Evolutionary conservation across 345 rosid genomes (phyloP), one percentile per base, ranked within the genome.

Genomic region (Cardamine resedifolia): DNA sequence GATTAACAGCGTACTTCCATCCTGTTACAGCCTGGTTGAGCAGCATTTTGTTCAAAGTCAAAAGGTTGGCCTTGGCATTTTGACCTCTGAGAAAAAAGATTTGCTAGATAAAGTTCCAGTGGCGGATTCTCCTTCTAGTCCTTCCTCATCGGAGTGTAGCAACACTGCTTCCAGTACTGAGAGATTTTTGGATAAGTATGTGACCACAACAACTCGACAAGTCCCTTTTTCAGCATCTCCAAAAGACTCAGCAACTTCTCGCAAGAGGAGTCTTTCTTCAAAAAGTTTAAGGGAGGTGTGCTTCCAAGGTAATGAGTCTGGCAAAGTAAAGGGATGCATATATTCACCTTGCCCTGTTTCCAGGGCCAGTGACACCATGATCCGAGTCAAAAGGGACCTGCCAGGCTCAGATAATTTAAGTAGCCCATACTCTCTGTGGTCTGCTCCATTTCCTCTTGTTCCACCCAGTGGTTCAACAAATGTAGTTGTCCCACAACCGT

Each of bases 391-490:
- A 68, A 80, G 79, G 81, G 77, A 68, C 77, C 56, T 74, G 41
- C 84, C 82, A 70, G 85, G 81, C 66, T 70, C 27, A 78, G 80
- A 62, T 56, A 77, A 68, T 63, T 84, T 75, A 80, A 77, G 66
- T 58, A 50, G 68, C 70, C 68, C 83, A 18, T 68, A 74, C 72
- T 75, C 79, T 61, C 64, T 80, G 73, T 94, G 95, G 95, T 94
- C 97, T 58, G 80, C 64, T 39, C 87, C 95, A 39, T 94, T 93
- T 83, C 86, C 83, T 66, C 89, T 93, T 71, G 82, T 82, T 73
- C 92, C 90, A 57, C 84, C 92, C 43, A 87, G 92, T 82, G 97
- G 98, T 68, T 90, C 96, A 71, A 83, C 76, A 33, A 87, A 79
- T 82, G 85, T 93, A 53, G 82, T 87, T 81, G 83, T 93, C 71